Base-by-base conservation (phyloP, 2,329 filamentous ascomycete species). In the Lizonia empirigonia region DNA sequence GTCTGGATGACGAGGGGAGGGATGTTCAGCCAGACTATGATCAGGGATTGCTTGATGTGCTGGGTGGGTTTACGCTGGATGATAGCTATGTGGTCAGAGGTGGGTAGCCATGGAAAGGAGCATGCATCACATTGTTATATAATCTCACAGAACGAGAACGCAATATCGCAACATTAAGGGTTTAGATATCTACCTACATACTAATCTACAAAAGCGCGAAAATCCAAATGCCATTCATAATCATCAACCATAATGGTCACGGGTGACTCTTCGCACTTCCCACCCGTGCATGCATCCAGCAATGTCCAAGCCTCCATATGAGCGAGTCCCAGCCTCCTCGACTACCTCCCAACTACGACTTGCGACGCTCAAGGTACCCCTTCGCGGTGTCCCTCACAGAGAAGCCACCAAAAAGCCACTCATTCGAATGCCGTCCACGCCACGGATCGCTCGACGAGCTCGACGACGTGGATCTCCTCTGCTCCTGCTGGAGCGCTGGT, bases 1-100 rank as follows among this genome's bases (percentile, higher is more conserved):
- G 55, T 37, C 48, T 76, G 50, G 68, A 76, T 56, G 65, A 65
- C 7, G 61, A 70, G 19, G 73, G 72, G 3, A 63, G 55, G 36
- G 74, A 77, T 62, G 64, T 69, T 30, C 74, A 77, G 65, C 75
- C 74, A 7, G 65, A 65, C 8, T 77, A 75, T 62, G 75, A 73
- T 29, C 65, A 75, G 39, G 65, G 69, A 13, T 47, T 77, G 58
- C 62, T 74, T 37, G 55, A 74, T 30, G 64, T 67, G 36, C 46
- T 78, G 35, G 76, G 74, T 2, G 73, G 75, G 4, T 61, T 58
- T 36, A 66, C 34, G 32, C 29, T 68, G 37, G 60, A 65, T 23
- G 67, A 70, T 4, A 58, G 53, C 7, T 65, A 65, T 53, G 39
- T 65, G 27, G 63, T 69, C 2, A 58, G 54, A n/a, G 62, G 62